These are phyloP conservation scores for Podospora didyma DNA, from an alignment of 495 filamentous ascomycete genomes.

Conservation along the genomic window DNA sequence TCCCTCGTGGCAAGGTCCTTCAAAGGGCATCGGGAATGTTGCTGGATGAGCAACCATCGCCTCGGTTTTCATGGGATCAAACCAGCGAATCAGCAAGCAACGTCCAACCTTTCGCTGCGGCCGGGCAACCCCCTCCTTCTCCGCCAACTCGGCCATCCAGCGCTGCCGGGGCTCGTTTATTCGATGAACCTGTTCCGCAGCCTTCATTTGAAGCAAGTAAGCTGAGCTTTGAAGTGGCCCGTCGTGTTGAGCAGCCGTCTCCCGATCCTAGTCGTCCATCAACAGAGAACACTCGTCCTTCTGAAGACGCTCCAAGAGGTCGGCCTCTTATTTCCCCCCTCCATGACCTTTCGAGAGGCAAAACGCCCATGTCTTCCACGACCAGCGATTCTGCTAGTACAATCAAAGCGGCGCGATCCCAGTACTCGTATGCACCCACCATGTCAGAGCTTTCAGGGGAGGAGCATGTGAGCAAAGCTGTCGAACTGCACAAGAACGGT, in stretches of 20 bases:
- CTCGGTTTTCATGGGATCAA: conserved; percentile 60
- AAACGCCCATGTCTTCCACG: conserved; percentile 46
- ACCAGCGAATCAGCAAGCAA: conserved; percentile 42
- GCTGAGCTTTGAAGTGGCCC: conserved; percentile 37
- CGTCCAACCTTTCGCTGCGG: conserved; percentile 29
- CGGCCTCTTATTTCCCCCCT: conserved; percentile 33
- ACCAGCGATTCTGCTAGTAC: conserved; percentile 67
- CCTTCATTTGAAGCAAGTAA: conserved; percentile 44
- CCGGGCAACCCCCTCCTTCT: conserved; percentile 49
- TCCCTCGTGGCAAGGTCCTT: conserved; percentile 76
- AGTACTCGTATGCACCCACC: conserved; percentile 41
- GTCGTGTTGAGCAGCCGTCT: conserved; percentile 29
- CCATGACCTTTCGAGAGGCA: conserved; percentile 32
- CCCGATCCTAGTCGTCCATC: conserved; percentile 47
- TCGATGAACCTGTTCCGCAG: conserved; percentile 34
- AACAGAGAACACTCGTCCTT: conserved; percentile 34
- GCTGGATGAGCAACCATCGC: conserved; percentile 51
- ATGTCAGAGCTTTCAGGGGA: conserved; percentile 66
- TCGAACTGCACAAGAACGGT: conserved; percentile 82
- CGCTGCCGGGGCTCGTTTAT: conserved; percentile 38
- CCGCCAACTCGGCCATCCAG: conserved; percentile 49
- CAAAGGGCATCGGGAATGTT: conserved; percentile 64
- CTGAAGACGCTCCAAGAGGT: conserved; percentile 37
- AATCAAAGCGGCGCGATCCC: conserved; percentile 54
- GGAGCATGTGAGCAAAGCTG: conserved; percentile 82